phyloP scores from a whole-genome alignment of 2,329 filamentous ascomycete genomes.

The Stenocarpella maydis region DNA sequence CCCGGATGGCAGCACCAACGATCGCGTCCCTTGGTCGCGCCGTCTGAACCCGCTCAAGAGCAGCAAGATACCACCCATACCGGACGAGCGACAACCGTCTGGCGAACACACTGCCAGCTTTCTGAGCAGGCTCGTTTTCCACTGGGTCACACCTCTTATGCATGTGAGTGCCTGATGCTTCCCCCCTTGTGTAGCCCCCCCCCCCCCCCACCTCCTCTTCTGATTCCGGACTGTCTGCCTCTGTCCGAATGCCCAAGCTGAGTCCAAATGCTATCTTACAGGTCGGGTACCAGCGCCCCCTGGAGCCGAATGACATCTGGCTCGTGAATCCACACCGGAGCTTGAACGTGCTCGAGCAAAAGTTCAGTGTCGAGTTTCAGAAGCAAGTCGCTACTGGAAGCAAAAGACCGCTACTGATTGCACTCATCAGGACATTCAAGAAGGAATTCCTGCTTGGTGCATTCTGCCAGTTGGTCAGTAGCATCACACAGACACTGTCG shows the following conservation, averaged over 20 bases:
- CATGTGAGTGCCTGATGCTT: slow-evolving; percentile 39
- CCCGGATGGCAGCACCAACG: background rate
- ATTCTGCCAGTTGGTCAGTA: slow-evolving; percentile 74
- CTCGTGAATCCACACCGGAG: slow-evolving; percentile 82
- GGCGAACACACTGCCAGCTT: slow-evolving; percentile 81
- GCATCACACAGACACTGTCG: slow-evolving; percentile 79
- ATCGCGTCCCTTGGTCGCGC: slow-evolving; percentile 65
- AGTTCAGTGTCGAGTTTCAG: slow-evolving; percentile 73
- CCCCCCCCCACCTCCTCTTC: too few species aligned
- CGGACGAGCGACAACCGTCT: slow-evolving; percentile 61
- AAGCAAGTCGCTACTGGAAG: slow-evolving; percentile 71
- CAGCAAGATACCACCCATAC: slow-evolving; percentile 64
- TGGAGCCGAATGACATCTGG: slow-evolving; percentile 90
- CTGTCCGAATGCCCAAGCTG: background rate
- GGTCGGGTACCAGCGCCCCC: slow-evolving; percentile 83
- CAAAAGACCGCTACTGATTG: slow-evolving; percentile 75
- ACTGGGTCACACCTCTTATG: slow-evolving; percentile 94
- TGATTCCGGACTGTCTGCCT: background rate
- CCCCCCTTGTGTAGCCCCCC: too few species aligned
- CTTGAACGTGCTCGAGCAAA: slow-evolving; percentile 70
- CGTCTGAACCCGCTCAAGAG: slow-evolving; percentile 68
- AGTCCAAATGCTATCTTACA: slow-evolving; percentile 53
- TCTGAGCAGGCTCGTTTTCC: slow-evolving; percentile 80
- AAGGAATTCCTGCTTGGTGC: slow-evolving; percentile 92
- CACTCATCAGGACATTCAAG: slow-evolving; percentile 87